phyloP scores from a whole-genome alignment of 139 green algal genomes.

The Mesotaenium endlicherianum region DNA sequence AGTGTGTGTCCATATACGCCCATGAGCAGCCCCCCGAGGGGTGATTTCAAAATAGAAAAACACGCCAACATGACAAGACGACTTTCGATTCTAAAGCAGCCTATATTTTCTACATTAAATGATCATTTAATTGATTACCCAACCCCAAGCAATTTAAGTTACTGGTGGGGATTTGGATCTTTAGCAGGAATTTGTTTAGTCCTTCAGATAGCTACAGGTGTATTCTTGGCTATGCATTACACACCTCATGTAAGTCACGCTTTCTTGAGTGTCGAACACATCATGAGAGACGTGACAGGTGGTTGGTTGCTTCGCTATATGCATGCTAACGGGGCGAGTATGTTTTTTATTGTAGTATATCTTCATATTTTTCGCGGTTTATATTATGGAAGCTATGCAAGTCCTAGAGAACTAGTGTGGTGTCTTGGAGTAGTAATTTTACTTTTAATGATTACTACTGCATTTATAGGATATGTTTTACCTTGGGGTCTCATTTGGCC shows the following conservation, averaged over 20 bases:
- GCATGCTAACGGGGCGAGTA: conserved; percentile 65
- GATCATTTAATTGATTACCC: conserved; percentile 66
- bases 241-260: no score
- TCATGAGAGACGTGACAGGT: no score
- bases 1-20: no score
- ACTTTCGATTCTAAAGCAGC: conserved; percentile 60
- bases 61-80: conserved; percentile 22
- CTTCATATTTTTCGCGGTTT: conserved; percentile 67
- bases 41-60: no score
- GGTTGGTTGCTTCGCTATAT: no score
- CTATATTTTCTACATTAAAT: conserved; percentile 63
- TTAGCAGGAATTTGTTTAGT: conserved; percentile 66
- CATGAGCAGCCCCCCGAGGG: no score
- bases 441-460: conserved; percentile 65
- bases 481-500: conserved; percentile 66
- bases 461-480: conserved; percentile 67
- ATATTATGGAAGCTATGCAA: no score
- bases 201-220: conserved; percentile 67
- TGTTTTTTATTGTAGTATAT: conserved; percentile 70
- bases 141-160: conserved; percentile 68
- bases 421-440: conserved; percentile 64
- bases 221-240: conserved; percentile 70
- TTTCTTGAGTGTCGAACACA: no score
- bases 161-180: conserved; percentile 66
- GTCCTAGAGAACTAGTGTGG: conserved; percentile 65